Base-by-base conservation (phyloP, 257 asterid species). In the Solanum gandarillasii region DNA sequence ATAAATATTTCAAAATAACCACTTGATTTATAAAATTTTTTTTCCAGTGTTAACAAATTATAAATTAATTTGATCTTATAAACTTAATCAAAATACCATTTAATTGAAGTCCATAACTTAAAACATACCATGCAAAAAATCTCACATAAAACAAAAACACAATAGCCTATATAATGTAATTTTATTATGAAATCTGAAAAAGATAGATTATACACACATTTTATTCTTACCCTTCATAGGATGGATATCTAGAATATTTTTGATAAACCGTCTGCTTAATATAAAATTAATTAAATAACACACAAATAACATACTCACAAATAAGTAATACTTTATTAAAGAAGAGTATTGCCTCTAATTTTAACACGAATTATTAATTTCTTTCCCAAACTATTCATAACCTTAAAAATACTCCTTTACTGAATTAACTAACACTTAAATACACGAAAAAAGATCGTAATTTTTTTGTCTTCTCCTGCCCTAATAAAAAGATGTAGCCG, bases 381-480 rank as follows among this genome's bases (percentile, higher is more conserved):
- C 0, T 0, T 55, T 0, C 1, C 1, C 0, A 55, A 55, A 55
- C n/a, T 55, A 55, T 55, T 18, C 0, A 6, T 55, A 1, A 3
- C 2, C 4, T 18, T 18, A 55, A 18, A 55, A 55, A 55, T 18
- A 55, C 0, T 1, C 10, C 0, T 3, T 18, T 18, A 18, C 65
- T 18, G 9, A 55, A 55, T 55, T 6, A 48, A 48, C 1, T 13
- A 46, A 46, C 58, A 46, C 20, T 46, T 46, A 52, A 52, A 52
- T 52, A 48, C 21, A 52, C 62, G 9, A 16, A 6, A 16, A 16
- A 6, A 2, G 29, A 29, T 52, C 3, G 2, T 55, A 55, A 55
- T 16, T 1, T 0, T 14, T 13, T 13, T 48, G 6, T 48, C 60
- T 48, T 14, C 9, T 48, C 10, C 65, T 6, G 1, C 65, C 65